Evolutionary conservation across 371 early-diverging fungal species (phyloP), one percentile per base, ranked within the genome.

Genomic region (Syncephalastrum sp.): DNA sequence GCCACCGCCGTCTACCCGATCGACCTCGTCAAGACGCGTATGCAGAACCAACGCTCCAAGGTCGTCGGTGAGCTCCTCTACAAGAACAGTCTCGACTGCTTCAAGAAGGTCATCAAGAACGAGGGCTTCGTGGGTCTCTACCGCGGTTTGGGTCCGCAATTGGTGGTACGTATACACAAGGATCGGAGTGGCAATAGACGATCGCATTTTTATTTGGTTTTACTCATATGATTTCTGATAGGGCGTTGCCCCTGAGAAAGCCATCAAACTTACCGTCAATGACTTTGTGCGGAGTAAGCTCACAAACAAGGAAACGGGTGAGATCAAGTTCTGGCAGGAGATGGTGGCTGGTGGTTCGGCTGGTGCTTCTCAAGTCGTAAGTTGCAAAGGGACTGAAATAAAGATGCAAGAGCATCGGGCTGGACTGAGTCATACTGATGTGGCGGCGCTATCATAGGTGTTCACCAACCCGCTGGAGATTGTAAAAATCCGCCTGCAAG

Each of bases 211-310:
- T 33, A 33, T 33, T 33, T 33, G 38, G 38, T 33, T 33, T 33
- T 33, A 33, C 38, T 33, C 38, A 33, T 33, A 33, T 33, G 38
- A 33, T 33, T 33, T 33, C 21, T 12, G 38, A 19, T 68, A 80
- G 80, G 91, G 92, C 59, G 96, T 97, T 55, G 96, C 98, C 12
- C 98, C 98, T 4, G 98, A 98, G 73, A 97, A 98, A 77, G 98
- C 98, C 48, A 97, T 98, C 81, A 98, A 98, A 69, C 75, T 98
- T 60, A 95, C 98, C 4, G 89, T 97, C 68, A 98, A 98, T 71
- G 97, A 97, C 73, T 83, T 93, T 62, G 86, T 95, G 3, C 85
- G 98, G 50, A 68, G 80, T n/a, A 82, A 84, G 29, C 72, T 91
- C 47, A 85, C 77, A 7, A 80, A 88, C 58, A 73, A 70, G 49